phyloP scores from a whole-genome alignment of 2,329 filamentous ascomycete genomes.

The Juglanconis juglandina region DNA sequence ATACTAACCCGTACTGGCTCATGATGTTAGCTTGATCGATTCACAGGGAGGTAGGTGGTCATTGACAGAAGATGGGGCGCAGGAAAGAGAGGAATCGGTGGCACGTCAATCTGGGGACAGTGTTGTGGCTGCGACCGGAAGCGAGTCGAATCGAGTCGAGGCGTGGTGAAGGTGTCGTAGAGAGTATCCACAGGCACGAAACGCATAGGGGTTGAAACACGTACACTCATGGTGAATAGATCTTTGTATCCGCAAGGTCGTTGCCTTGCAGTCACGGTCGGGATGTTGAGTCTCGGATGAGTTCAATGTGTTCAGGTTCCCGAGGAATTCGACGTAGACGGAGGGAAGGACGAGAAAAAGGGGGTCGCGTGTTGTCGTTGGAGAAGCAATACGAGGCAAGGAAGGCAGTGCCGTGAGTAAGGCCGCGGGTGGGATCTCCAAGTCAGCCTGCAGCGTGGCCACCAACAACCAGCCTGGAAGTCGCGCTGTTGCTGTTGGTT shows the following conservation, averaged over 20 bases:
- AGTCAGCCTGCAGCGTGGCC: no score
- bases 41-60: background rate
- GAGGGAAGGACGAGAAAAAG: background rate
- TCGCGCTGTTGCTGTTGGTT: no score
- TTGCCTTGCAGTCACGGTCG: background rate
- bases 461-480: no score
- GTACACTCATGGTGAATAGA: conserved; percentile 46
- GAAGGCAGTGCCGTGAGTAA: background rate
- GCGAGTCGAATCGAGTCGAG: background rate
- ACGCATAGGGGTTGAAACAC: conserved; percentile 33
- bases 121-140: background rate
- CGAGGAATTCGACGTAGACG: background rate
- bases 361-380: background rate
- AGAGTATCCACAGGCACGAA: conserved; percentile 18
- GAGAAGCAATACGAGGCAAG: background rate
- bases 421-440: no score
- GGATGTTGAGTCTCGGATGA: background rate
- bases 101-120: background rate
- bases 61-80: background rate
- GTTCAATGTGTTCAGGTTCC: background rate
- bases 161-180: conserved; percentile 5
- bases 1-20: conserved; percentile 54
- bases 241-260: conserved; percentile 3
- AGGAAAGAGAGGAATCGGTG: background rate
- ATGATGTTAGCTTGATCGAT: conserved; percentile 34